These are phyloP conservation scores for Fusarium decemcellulare DNA, from an alignment of 2,329 filamentous ascomycete species.

Conservation along the genomic window DNA sequence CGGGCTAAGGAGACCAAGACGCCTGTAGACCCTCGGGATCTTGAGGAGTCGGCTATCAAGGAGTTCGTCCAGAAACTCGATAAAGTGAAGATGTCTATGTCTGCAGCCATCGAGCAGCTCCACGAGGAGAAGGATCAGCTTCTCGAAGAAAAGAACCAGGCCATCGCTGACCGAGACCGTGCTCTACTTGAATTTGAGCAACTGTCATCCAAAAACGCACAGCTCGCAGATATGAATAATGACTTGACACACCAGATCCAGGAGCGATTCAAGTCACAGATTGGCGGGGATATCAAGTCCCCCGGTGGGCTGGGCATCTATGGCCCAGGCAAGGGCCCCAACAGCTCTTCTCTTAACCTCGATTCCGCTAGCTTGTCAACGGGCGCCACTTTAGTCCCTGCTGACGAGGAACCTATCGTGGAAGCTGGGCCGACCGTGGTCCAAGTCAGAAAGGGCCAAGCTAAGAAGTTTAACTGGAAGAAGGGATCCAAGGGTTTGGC, in stretches of 20 bases:
- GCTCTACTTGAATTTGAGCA: conserved; percentile 97
- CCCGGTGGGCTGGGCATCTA: conserved; percentile 72
- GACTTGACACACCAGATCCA: conserved; percentile 96
- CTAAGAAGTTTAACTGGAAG: conserved; percentile 99
- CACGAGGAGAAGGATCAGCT: conserved; percentile 83
- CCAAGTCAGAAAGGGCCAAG: conserved; percentile 93
- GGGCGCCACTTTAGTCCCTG: conserved; percentile 70
- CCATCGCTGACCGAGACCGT: conserved; percentile 90
- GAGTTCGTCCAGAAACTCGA: conserved; percentile 86
- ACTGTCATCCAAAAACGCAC: conserved; percentile 92
- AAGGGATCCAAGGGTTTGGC: conserved; percentile 94
- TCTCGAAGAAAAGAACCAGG: conserved; percentile 85
- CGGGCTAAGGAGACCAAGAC: conserved; percentile 86
- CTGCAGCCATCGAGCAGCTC: conserved; percentile 70
- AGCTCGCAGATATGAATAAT: conserved; percentile 95
- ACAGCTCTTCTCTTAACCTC: conserved; percentile 65
- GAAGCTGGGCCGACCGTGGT: conserved; percentile 90
- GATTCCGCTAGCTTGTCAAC: conserved; percentile 69
- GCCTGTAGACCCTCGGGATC: conserved; percentile 82
- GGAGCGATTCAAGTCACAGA: conserved; percentile 89
- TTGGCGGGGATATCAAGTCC: conserved; percentile 63
- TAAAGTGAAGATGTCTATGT: conserved; percentile 71
- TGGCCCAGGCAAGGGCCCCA: conserved; percentile 64
- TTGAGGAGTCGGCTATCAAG: conserved; percentile 93
- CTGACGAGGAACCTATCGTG: conserved; percentile 77